Percentiles rank a stretch among this genome's conserved stretches.
Conservation (phyloP, 2,329 filamentous ascomycete genomes). For the Xylaria sp. region DNA sequence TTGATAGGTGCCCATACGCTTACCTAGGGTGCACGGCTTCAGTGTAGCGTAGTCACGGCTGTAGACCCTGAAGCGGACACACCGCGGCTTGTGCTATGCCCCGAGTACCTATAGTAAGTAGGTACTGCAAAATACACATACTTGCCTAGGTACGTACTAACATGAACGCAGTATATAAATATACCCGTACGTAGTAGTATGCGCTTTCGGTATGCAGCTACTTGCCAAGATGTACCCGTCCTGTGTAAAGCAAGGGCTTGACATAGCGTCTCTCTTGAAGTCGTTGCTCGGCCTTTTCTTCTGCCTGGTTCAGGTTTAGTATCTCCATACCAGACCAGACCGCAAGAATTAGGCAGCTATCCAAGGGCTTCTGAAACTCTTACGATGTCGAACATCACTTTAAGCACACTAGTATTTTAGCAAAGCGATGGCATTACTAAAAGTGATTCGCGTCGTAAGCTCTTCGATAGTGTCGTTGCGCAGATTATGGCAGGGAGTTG, state of each 20-base stretch:
- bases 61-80: conserved; percentile 4
- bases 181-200: no score
- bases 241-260: neutral
- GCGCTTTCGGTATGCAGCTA: neutral
- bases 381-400: neutral
- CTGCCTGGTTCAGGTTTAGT: neutral
- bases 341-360: conserved; percentile 19
- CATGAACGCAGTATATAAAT: neutral
- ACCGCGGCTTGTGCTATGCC: conserved; percentile 7
- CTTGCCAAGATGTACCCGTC: neutral
- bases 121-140: neutral
- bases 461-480: conserved; percentile 15
- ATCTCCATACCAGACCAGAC: conserved; percentile 12
- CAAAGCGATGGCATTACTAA: neutral
- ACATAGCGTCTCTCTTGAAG: neutral
- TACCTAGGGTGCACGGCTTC: no score
- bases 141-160: neutral
- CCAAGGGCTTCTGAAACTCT: conserved; percentile 10
- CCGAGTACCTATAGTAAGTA: neutral
- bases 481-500: conserved; percentile 6
- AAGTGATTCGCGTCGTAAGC: conserved; percentile 16
- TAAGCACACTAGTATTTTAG: neutral
- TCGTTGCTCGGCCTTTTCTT: conserved; percentile 11
- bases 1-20: neutral
- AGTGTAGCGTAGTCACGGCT: neutral